phyloP scores from a whole-genome alignment of 495 filamentous ascomycete species.

The Niebla homalea region DNA sequence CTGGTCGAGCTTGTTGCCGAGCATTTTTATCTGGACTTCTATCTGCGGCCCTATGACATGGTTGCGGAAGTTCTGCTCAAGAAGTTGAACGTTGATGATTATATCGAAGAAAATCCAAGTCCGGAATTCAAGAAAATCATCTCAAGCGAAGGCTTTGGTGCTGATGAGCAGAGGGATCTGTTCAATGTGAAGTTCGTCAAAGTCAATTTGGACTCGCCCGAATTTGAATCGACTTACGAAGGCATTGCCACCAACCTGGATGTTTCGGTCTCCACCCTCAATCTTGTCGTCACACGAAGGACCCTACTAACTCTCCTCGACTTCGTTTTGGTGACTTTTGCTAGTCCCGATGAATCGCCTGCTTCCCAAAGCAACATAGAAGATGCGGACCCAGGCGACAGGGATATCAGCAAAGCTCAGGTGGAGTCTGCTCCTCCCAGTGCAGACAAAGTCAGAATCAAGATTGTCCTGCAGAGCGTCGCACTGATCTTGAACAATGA shows the following conservation, averaged over 20 bases:
- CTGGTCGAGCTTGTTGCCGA: constrained; percentile 87
- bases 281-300: constrained; percentile 82
- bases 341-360: constrained; percentile 46
- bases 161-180: constrained; percentile 64
- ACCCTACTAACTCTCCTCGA: constrained; percentile 91
- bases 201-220: constrained; percentile 82
- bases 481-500: constrained; percentile 95
- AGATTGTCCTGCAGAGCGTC: constrained; percentile 85
- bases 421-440: constrained; percentile 18
- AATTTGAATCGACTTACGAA: constrained; percentile 82
- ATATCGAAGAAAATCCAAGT: constrained; percentile 75
- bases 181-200: constrained; percentile 78
- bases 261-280: constrained; percentile 86
- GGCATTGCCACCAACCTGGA: constrained; percentile 88
- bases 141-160: constrained; percentile 66
- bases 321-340: constrained; percentile 90
- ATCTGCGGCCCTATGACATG: constrained; percentile 81
- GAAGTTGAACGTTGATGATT: constrained; percentile 83
- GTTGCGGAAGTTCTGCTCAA: constrained; percentile 77
- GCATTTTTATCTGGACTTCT: constrained; percentile 73
- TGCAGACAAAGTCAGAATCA: constrained; percentile 61
- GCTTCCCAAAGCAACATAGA: constrained; percentile 34
- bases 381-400: constrained; percentile 25
- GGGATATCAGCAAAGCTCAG: constrained; percentile 14
- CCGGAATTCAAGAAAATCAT: constrained; percentile 95